Evolutionary conservation across 306 rosid genomes (phyloP).

Genomic region (Gynostemma pentaphyllum): DNA sequence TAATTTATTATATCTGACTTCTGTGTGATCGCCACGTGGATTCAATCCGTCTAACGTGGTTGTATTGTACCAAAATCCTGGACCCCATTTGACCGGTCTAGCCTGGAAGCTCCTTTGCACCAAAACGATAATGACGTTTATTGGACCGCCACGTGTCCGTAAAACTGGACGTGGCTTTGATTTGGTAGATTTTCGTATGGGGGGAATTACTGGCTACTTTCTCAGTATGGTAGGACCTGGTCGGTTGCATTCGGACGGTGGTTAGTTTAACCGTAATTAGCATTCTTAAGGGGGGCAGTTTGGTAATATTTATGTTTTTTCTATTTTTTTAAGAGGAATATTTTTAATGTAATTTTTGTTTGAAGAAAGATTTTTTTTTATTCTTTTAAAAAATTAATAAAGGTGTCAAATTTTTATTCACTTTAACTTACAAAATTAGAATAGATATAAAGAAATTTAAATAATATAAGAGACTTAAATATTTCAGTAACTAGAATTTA

Average conservation of each 20-base stretch:
- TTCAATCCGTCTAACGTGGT: not conserved
- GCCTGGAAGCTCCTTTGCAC: not conserved
- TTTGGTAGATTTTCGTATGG: constrained; percentile 10
- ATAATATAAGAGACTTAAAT: no score
- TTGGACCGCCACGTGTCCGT: constrained; percentile 15
- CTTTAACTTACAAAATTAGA: no score
- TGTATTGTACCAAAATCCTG: not conserved
- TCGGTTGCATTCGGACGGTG: constrained; percentile 16
- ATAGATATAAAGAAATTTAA: no score
- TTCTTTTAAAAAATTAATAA: no score
- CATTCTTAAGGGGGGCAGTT: no score
- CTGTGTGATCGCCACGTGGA: constrained; percentile 4
- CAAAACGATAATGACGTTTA: not conserved
- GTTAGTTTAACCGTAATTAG: not conserved
- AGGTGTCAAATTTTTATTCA: no score
- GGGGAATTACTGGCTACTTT: not conserved
- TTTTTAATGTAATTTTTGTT: no score
- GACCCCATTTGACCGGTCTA: not conserved
- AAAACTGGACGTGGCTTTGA: constrained; percentile 13
- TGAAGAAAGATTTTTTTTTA: no score
- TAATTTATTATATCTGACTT: not conserved
- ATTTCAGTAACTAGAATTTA: no score
- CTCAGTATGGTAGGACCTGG: constrained; percentile 8
- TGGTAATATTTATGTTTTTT: no score
- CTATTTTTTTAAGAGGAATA: no score